Conservation (phyloP, 179 eudicot species). For the Drosera spatulata region DNA sequence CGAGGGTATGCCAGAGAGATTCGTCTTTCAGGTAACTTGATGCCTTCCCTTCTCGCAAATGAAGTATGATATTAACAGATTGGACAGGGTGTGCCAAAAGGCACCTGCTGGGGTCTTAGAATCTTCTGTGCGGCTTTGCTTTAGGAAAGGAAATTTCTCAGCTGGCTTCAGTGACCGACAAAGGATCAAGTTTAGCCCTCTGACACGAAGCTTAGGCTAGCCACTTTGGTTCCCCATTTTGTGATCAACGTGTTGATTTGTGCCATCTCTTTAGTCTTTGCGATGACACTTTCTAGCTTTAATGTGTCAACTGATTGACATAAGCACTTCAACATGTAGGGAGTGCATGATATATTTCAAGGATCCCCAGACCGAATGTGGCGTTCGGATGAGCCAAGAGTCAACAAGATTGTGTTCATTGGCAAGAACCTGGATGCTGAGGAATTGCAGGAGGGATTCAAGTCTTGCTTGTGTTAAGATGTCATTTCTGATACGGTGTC, state of each 20-base stretch:
- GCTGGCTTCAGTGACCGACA: no score
- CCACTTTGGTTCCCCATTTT: no score
- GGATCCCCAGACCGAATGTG: constrained; percentile 92
- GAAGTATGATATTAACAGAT: not conserved
- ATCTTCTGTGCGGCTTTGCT: no score
- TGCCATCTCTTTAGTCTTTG: no score
- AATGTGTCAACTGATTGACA: no score
- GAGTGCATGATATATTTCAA: constrained; percentile 98
- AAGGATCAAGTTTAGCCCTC: no score
- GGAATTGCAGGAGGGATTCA: constrained; percentile 80
- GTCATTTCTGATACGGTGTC: not conserved
- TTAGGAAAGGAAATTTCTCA: no score
- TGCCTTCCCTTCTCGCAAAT: not conserved
- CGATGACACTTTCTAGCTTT: no score
- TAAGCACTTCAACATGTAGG: constrained; percentile 25
- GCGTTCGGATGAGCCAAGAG: constrained; percentile 58
- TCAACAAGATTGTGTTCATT: constrained; percentile 88
- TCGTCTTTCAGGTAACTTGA: constrained; percentile 86
- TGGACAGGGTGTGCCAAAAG: no score
- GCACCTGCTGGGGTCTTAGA: no score
- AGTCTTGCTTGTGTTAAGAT: constrained; percentile 51
- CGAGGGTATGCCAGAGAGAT: constrained; percentile 85
- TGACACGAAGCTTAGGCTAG: no score
- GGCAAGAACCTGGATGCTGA: constrained; percentile 78
- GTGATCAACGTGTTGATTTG: no score